These are phyloP conservation scores for Metschnikowia chrysomelidarum DNA, from an alignment of 805 yeast species.

Conservation along the genomic window DNA sequence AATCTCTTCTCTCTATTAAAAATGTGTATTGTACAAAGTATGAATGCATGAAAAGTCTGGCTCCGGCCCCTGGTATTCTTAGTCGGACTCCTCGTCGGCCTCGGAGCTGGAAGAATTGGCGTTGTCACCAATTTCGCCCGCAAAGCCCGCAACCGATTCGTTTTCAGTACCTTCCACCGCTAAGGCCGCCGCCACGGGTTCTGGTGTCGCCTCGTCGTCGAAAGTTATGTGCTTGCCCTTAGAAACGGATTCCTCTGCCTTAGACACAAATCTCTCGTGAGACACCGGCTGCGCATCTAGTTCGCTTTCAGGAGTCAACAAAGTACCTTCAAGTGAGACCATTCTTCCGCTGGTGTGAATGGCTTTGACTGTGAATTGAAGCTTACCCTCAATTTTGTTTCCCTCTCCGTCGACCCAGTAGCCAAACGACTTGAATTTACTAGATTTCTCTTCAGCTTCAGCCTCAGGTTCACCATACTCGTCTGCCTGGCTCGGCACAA, in stretches of 20 bases:
- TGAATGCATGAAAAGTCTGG: conserved; percentile 4
- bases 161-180: too few species aligned
- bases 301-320: conserved; percentile 58
- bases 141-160: too few species aligned
- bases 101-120: conserved; percentile 15
- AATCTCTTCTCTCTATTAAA: too few species aligned
- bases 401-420: conserved; percentile 83
- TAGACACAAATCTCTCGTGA: conserved; percentile 26
- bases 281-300: conserved; percentile 54
- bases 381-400: conserved; percentile 75
- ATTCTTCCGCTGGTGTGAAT: conserved; percentile 77
- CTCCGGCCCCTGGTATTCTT: conserved; percentile 1
- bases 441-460: conserved; percentile 18
- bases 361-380: conserved; percentile 70
- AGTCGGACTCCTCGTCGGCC: conserved; percentile 13
- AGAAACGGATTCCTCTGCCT: conserved; percentile 21
- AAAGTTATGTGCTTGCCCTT: conserved; percentile 18
- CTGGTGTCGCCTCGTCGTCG: conserved; percentile 13
- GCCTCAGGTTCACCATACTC: conserved; percentile 35
- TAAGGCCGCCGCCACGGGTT: neutral
- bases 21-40: conserved; percentile 10
- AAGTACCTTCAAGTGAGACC: conserved; percentile 85
- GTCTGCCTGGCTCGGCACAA: conserved; percentile 76
- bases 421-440: conserved; percentile 61
- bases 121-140: conserved; percentile 4